Base-by-base conservation (phyloP, 106 monocot genomes). In the Dioscorea dumetorum region DNA sequence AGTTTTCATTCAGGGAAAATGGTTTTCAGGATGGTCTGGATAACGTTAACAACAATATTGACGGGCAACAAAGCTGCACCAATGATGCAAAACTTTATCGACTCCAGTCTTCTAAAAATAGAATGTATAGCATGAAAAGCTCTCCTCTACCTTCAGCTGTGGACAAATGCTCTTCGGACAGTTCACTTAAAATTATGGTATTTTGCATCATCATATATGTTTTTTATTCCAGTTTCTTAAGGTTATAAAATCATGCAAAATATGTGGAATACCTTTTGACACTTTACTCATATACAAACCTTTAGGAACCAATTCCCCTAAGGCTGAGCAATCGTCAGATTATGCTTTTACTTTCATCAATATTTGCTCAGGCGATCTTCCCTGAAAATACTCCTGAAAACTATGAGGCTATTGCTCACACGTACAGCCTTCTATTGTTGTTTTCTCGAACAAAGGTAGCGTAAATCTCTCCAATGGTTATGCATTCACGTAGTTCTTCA, bases 331-430 rank as follows among this genome's bases (percentile, higher is more conserved):
- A 68, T 60, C 79, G 75, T 60, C 88, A 95, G 70, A 86, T 88
- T 23, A 76, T 52, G 4, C 85, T 95, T 81, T 48, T 88, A 59
- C 75, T 95, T 68, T 91, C 95, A 48, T 95, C 91, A 33, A 69
- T 95, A 68, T 95, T 87, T 87, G 77, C 71, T 76, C 95, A 95
- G 69, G 83, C 95, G 16, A 79, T 79, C 22, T 88, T 72, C 49
- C 76, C 85, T 73, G 73, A 79, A 72, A 95, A 91, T 76, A 77
- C 77, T 68, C 91, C 95, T 24, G 79, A 85, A 68, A 95, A 91
- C 57, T 95, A 84, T 68, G 95, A 95, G 80, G 95, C 95, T 0
- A 80, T 95, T 70, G 79, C 91, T 74, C 88, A 95, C 77, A 95
- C 95, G 49, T 95, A 88, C 69, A 76, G 88, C 74, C 68, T 95